phyloP scores from a whole-genome alignment of 1,284 basidiomycete genomes.

The Malassezia sp. region DNA sequence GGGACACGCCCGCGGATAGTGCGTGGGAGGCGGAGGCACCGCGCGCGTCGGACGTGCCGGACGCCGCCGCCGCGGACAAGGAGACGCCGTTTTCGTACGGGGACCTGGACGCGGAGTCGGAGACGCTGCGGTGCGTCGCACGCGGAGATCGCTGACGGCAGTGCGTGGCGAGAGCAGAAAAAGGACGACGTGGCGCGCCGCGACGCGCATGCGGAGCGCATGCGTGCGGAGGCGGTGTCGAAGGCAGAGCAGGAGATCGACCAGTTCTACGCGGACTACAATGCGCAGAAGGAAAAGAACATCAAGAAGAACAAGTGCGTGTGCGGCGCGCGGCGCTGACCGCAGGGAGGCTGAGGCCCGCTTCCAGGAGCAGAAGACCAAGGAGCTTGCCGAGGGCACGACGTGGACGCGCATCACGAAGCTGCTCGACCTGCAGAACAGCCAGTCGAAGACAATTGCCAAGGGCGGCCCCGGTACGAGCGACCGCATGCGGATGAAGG shows the following conservation, averaged over 20 bases:
- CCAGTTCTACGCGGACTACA: conserved; percentile 88
- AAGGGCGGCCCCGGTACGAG: conserved; percentile 74
- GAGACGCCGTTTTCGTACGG: conserved; percentile 14
- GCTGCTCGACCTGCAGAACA: conserved; percentile 79
- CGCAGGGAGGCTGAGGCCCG: conserved; percentile 76
- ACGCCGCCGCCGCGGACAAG: not conserved
- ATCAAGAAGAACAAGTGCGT: conserved; percentile 94
- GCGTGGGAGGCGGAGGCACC: not conserved
- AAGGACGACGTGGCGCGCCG: conserved; percentile 70
- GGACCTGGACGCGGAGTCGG: conserved; percentile 32
- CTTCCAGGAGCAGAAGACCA: conserved; percentile 62
- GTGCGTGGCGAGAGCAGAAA: conserved; percentile 76
- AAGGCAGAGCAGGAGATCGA: conserved; percentile 88
- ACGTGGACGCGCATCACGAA: conserved; percentile 91
- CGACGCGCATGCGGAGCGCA: conserved; percentile 65
- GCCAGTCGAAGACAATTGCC: conserved; percentile 84
- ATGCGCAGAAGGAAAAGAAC: conserved; percentile 77
- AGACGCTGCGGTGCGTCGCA: conserved; percentile 33
- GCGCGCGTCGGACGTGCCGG: not conserved
- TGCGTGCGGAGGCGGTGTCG: conserved; percentile 71
- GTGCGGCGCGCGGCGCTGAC: too few relatives aligned
- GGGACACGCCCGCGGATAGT: not conserved
- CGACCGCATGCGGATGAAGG: conserved; percentile 80
- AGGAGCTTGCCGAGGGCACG: conserved; percentile 74
- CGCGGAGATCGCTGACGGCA: too few relatives aligned